Conservation (phyloP, 257 asterid species). For the Ilex asprella region DNA sequence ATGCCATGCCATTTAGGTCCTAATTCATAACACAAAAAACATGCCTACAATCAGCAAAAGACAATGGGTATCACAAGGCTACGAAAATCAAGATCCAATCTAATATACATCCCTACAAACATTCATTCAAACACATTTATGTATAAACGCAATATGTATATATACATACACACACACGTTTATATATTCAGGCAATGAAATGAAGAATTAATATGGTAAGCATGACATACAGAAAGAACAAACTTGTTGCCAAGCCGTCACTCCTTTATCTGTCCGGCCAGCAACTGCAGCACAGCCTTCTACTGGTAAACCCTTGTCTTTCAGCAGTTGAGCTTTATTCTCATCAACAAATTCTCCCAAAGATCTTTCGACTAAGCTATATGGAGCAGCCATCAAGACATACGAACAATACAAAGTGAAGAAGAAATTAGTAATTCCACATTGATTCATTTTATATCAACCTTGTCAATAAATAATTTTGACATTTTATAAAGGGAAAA, state of each 20-base stretch:
- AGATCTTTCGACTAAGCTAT: slow-evolving; percentile 67
- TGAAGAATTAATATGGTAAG: slow-evolving; percentile 15
- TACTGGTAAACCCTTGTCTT: slow-evolving; percentile 69
- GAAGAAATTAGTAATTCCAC: neutral
- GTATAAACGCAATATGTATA: too few species aligned
- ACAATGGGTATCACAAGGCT: too few species aligned
- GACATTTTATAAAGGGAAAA: too few species aligned
- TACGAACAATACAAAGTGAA: slow-evolving; percentile 2
- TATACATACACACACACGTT: neutral
- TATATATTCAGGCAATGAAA: neutral
- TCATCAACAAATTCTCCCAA: slow-evolving; percentile 86
- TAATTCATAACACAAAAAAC: too few species aligned
- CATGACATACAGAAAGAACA: slow-evolving; percentile 81
- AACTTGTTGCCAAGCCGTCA: slow-evolving; percentile 87
- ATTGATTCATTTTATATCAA: too few species aligned
- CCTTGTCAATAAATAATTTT: too few species aligned
- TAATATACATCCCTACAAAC: neutral
- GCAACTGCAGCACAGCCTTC: slow-evolving; percentile 79
- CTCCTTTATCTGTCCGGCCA: slow-evolving; percentile 98
- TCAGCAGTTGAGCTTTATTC: slow-evolving; percentile 56
- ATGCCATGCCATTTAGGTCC: too few species aligned
- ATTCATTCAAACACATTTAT: too few species aligned
- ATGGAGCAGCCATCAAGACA: slow-evolving; percentile 11
- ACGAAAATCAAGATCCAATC: too few species aligned
- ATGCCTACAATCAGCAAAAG: too few species aligned